Evolutionary conservation across 306 rosid species (phyloP), one percentile per base, ranked within the genome.

Genomic region (Cyamopsis tetragonoloba): DNA sequence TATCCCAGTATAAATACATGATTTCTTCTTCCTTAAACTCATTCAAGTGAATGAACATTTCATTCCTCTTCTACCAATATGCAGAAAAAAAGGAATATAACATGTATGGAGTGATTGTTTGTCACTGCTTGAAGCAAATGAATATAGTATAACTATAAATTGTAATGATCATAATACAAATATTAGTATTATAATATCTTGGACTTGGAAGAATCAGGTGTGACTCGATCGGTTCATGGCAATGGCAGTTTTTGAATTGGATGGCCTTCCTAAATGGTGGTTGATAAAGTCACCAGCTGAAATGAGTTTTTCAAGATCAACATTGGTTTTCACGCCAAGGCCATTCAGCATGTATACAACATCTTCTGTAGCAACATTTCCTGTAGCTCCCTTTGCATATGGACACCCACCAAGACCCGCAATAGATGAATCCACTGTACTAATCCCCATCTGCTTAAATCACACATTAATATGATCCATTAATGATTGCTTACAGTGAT

Each of bases 271-370:
- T 83, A 88, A 64, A 38, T 89, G 90, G 50, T 74, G 81, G 86
- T 81, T 73, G 83, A 93, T 89, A 85, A 84, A 93, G 59, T 93
- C 91, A 8, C 98, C 98, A 7, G 77, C 90, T 31, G 50, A 28
- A 80, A 93, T 68, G 76, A 93, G 96, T 86, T 86, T 89, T 35
- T 54, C 64, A 62, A 93, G 53, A 81, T 93, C 95, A 59, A 90
- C 86, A 31, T 84, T 83, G 48, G 96, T 93, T 72, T 83, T 75
- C 7, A 93, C 78, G 68, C 97, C 96, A 22, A 89, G 84, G 3
- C 93, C 98, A 62, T 80, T 79, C 44, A 89, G 88, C 98, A 86
- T 86, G 86, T 93, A 93, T 34, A 93, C 88, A 31, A 93, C 98
- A 77, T 93, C 98, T 82, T 89, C 98, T 11, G 91, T 88, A 10